Conservation (phyloP, 371 early-diverging fungal genomes). For the Lichtheimia ornata region DNA sequence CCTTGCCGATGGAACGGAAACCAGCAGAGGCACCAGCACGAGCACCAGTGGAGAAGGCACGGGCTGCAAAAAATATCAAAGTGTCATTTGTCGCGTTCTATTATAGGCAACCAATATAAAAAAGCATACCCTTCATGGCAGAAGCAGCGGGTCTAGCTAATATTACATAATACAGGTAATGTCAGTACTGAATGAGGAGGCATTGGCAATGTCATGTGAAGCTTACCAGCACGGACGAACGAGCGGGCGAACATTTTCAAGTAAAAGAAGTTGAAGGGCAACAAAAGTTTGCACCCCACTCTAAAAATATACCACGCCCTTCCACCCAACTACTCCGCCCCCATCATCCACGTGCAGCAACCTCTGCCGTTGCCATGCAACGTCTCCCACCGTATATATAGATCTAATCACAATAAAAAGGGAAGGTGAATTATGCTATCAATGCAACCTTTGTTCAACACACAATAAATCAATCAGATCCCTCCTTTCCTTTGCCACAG, state of each 20-base stretch:
- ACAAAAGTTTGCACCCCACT: constrained; percentile 4
- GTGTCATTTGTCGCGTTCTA: neutral
- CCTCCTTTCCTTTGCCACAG: too few species aligned
- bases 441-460: too few species aligned
- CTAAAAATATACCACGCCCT: too few species aligned
- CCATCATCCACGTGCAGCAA: too few species aligned
- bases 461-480: too few species aligned
- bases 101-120: too few species aligned
- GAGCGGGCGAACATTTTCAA: constrained; percentile 45
- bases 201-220: neutral
- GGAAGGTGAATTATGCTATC: too few species aligned
- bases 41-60: constrained; percentile 51
- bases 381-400: too few species aligned
- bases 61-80: constrained; percentile 24
- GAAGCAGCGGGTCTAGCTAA: constrained; percentile 35
- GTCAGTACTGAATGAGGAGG: neutral
- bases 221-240: constrained; percentile 42
- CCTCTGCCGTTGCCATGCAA: too few species aligned
- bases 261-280: constrained; percentile 8
- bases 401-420: too few species aligned
- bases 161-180: too few species aligned
- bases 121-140: constrained; percentile 34
- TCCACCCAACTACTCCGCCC: too few species aligned
- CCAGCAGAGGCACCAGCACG: constrained; percentile 44
- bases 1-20: constrained; percentile 28